Evolutionary conservation across 306 rosid genomes (phyloP).

Genomic region (Medicago ruthenica): DNA sequence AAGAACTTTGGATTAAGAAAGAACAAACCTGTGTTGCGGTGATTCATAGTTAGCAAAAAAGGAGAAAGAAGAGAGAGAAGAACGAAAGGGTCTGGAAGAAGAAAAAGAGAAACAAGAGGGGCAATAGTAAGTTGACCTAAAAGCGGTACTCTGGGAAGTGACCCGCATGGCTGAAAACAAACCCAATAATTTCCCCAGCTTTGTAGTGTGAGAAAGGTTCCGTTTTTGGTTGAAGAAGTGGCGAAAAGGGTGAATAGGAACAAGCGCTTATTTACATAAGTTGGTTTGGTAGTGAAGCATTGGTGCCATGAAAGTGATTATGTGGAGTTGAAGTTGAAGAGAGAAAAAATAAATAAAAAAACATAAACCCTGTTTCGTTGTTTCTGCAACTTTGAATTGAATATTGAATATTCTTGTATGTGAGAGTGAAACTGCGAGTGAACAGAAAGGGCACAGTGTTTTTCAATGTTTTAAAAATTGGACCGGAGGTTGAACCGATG

Average conservation of each 20-base stretch:
- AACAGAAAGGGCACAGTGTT: not conserved
- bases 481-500: too few relatives aligned
- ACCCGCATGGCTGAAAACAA: conserved; percentile 67
- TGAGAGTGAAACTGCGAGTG: not conserved
- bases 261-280: not conserved
- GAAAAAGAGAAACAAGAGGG: conserved; percentile 63
- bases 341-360: not conserved
- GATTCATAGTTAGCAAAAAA: conserved; percentile 53
- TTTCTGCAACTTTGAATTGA: not conserved
- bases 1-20: not conserved
- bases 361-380: not conserved
- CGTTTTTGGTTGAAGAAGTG: not conserved
- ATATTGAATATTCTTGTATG: not conserved
- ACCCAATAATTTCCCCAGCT: conserved; percentile 65
- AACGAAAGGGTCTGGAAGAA: conserved; percentile 44
- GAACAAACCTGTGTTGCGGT: conserved; percentile 54
- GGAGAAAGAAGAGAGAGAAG: conserved; percentile 55
- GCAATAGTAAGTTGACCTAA: conserved; percentile 52
- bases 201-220: conserved; percentile 18
- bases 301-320: not conserved
- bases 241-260: not conserved
- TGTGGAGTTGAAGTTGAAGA: not conserved
- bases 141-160: conserved; percentile 58
- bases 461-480: too few relatives aligned
- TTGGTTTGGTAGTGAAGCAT: not conserved